Conservation (phyloP, 2,329 filamentous ascomycete genomes). For the Clathrospora elynae region DNA sequence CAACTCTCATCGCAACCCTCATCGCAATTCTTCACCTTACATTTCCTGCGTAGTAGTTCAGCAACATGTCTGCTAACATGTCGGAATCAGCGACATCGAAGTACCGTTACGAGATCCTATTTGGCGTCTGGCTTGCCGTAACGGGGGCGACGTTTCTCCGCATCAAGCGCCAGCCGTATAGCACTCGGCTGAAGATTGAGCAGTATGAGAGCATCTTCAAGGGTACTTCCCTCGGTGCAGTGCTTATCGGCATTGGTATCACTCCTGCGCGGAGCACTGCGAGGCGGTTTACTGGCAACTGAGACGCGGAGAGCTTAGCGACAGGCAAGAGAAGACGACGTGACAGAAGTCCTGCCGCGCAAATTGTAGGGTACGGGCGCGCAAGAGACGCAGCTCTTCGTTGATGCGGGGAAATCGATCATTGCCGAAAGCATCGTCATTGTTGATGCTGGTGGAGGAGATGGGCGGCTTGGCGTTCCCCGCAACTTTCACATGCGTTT, state of each 20-base stretch:
- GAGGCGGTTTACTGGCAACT: constrained; percentile 21
- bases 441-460: background rate
- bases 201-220: constrained; percentile 49
- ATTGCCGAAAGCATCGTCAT: no score
- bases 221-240: constrained; percentile 38
- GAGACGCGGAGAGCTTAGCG: background rate
- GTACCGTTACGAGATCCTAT: constrained; percentile 41
- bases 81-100: constrained; percentile 26
- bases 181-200: constrained; percentile 39
- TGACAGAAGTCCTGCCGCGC: background rate
- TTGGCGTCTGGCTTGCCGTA: constrained; percentile 33
- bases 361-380: background rate
- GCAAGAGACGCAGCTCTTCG: background rate
- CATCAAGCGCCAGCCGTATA: constrained; percentile 44
- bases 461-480: constrained; percentile 17
- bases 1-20: background rate
- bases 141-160: constrained; percentile 44
- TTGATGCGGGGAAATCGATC: no score
- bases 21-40: background rate
- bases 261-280: constrained; percentile 27
- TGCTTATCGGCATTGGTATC: constrained; percentile 34
- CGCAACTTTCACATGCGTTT: constrained; percentile 31
- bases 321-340: background rate
- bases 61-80: constrained; percentile 22
- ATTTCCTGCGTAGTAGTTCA: no score